phyloP scores from a whole-genome alignment of 768 basidiomycete species.

The Neoboletus magnificus region DNA sequence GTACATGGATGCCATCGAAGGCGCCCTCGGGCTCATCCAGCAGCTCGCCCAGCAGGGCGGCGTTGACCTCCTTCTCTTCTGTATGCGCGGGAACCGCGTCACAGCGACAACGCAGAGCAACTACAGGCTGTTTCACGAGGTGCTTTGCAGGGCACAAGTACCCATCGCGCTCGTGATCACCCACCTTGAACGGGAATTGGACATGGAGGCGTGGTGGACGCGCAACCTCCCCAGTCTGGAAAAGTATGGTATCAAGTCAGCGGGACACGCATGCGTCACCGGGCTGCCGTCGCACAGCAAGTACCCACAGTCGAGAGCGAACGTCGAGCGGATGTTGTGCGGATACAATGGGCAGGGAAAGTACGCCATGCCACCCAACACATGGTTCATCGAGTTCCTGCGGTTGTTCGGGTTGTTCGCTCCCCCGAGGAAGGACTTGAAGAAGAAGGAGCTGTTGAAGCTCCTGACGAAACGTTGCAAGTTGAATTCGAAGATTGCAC shows the following conservation, averaged over 20 bases:
- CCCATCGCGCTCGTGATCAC: slow-evolving; percentile 32
- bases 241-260: slow-evolving; percentile 18
- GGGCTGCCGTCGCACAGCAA: slow-evolving; percentile 16
- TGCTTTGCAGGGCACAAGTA: slow-evolving; percentile 35
- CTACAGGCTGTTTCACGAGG: slow-evolving; percentile 37
- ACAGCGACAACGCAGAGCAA: slow-evolving; percentile 35
- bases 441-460: slow-evolving; percentile 16
- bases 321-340: slow-evolving; percentile 13
- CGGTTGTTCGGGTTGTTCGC: slow-evolving; percentile 16
- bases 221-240: slow-evolving; percentile 22
- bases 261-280: slow-evolving; percentile 34
- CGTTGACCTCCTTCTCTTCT: slow-evolving; percentile 40
- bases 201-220: slow-evolving; percentile 35
- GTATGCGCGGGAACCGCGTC: slow-evolving; percentile 38
- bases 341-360: slow-evolving; percentile 14
- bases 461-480: slow-evolving; percentile 25
- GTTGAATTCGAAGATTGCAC: slow-evolving; percentile 15
- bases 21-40: slow-evolving; percentile 32
- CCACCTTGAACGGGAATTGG: slow-evolving; percentile 35
- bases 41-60: slow-evolving; percentile 30
- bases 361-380: slow-evolving; percentile 21
- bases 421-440: slow-evolving; percentile 13
- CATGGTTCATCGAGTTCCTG: slow-evolving; percentile 25
- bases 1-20: slow-evolving; percentile 28
- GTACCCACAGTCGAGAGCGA: slow-evolving; percentile 18